A percentile compares a stretch with the other conserved stretches of the same genome.
phyloP scores from a whole-genome alignment of 2,329 filamentous ascomycete genomes.

The Lecanoromycetidae sp. region DNA sequence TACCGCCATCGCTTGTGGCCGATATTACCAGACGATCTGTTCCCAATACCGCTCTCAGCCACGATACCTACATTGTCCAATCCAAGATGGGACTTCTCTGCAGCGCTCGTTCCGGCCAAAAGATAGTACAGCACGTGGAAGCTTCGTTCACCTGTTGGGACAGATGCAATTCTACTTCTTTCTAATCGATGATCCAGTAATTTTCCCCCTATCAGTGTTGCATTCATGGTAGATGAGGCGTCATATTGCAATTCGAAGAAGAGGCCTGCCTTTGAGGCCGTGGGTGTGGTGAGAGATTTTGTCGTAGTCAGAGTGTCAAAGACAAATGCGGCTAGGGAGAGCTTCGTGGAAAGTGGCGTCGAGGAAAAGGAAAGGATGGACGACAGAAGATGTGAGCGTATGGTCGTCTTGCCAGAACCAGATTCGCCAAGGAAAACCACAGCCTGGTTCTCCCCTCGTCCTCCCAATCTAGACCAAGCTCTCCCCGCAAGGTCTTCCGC shows the following conservation, averaged over 20 bases:
- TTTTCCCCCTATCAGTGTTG: slow-evolving; percentile 85
- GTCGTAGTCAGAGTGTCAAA: slow-evolving; percentile 96
- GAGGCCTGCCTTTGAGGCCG: slow-evolving; percentile 86
- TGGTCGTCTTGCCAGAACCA: slow-evolving; percentile 87
- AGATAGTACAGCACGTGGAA: slow-evolving; percentile 96
- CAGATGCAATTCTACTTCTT: slow-evolving; percentile 76
- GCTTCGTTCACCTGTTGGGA: slow-evolving; percentile 90
- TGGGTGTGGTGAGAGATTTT: slow-evolving; percentile 89
- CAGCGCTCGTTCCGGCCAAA: slow-evolving; percentile 75
- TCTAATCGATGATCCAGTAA: slow-evolving; percentile 87
- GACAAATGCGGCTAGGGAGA: slow-evolving; percentile 85
- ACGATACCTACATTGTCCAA: slow-evolving; percentile 38
- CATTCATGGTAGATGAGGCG: slow-evolving; percentile 69
- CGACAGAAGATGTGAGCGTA: slow-evolving; percentile 78
- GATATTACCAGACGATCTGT: slow-evolving; percentile 41
- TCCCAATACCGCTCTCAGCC: slow-evolving; percentile 32
- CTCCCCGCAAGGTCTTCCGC: slow-evolving; percentile 83
- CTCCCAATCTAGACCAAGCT: slow-evolving; percentile 73
- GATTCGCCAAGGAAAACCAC: slow-evolving; percentile 90
- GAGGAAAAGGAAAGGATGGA: slow-evolving; percentile 79
- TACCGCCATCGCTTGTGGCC: slow-evolving; percentile 87
- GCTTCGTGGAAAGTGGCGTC: slow-evolving; percentile 82
- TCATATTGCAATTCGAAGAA: slow-evolving; percentile 97
- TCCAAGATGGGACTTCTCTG: slow-evolving; percentile 77
- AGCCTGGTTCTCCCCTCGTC: slow-evolving; percentile 85